These are phyloP conservation scores for Penicilliopsis zonata DNA, from an alignment of 495 filamentous ascomycete species.

Conservation along the genomic window DNA sequence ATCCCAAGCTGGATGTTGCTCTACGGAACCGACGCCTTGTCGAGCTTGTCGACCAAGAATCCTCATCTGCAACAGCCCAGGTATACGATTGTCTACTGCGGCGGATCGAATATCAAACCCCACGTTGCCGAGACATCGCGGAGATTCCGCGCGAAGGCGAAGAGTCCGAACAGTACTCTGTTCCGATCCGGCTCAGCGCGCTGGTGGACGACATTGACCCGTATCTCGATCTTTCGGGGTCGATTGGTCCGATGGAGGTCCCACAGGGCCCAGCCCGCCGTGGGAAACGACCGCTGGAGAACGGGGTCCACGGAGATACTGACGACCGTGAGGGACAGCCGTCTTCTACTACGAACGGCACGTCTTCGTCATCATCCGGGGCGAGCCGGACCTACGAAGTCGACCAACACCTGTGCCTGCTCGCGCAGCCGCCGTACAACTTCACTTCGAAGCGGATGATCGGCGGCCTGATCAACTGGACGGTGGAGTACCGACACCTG, in stretches of 20 bases:
- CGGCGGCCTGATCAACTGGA: conserved; percentile 58
- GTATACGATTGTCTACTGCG: conserved; percentile 66
- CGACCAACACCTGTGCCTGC: conserved; percentile 65
- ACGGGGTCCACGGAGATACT: conserved; percentile 28
- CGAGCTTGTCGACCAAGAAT: conserved; percentile 44
- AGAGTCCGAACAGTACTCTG: conserved; percentile 30
- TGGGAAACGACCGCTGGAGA: conserved; percentile 26
- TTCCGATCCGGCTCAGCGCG: conserved; percentile 21
- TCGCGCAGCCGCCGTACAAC: conserved; percentile 56
- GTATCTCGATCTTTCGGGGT: conserved; percentile 24
- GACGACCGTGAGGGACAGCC: conserved; percentile 8
- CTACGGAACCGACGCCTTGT: conserved; percentile 70
- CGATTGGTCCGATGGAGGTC: conserved; percentile 23
- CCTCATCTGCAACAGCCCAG: conserved; percentile 41
- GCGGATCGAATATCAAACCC: conserved; percentile 52
- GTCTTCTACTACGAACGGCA: conserved; percentile 13
- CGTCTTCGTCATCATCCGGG: conserved; percentile 22
- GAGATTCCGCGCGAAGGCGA: conserved; percentile 43
- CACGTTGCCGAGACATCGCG: conserved; percentile 51
- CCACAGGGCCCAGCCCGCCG: conserved; percentile 12
- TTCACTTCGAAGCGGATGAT: conserved; percentile 41
- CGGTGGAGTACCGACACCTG: conserved; percentile 61
- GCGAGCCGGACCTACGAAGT: conserved; percentile 39
- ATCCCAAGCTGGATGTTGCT: conserved; percentile 70
- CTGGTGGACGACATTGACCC: conserved; percentile 28